These are phyloP conservation scores for Protostelium mycophagum DNA, from an alignment of 78 protist genomes.

Conservation along the genomic window DNA sequence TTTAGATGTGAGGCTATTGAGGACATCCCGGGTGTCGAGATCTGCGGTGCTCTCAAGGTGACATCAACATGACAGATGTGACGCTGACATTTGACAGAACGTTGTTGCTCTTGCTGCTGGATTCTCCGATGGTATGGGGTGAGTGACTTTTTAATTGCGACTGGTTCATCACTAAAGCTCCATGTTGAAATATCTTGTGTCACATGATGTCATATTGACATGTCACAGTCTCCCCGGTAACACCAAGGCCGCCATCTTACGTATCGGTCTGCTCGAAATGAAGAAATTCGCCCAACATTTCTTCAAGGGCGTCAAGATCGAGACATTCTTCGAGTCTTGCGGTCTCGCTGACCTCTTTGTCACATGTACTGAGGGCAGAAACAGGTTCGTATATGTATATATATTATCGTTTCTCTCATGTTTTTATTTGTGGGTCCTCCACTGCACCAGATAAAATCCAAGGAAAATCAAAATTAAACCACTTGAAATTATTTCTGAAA, in stretches of 20 bases:
- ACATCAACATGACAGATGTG: no score
- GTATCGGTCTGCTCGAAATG: slow-evolving; percentile 75
- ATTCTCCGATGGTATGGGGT: slow-evolving; percentile 58
- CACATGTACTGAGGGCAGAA: slow-evolving; percentile 71
- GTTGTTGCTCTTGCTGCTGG: slow-evolving; percentile 79
- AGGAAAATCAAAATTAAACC: no score
- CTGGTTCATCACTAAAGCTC: background rate
- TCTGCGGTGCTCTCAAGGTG: slow-evolving; percentile 76
- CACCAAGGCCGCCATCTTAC: slow-evolving; percentile 76
- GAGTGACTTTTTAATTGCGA: no score
- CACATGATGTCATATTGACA: background rate
- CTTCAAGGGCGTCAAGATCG: slow-evolving; percentile 10
- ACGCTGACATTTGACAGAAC: no score
- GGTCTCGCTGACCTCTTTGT: slow-evolving; percentile 78
- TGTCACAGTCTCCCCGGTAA: slow-evolving; percentile 25
- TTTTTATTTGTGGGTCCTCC: no score
- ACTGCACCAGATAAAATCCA: no score
- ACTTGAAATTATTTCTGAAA: no score
- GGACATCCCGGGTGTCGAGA: slow-evolving; percentile 54
- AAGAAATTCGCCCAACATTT: slow-evolving; percentile 11
- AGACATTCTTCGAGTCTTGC: slow-evolving; percentile 60
- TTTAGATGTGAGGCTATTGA: slow-evolving; percentile 37
- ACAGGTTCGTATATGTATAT: no score
- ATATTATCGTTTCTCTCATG: no score
- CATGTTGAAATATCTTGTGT: background rate